Conservation (phyloP, 2,329 filamentous ascomycete species). For the Colletotrichum sp. region DNA sequence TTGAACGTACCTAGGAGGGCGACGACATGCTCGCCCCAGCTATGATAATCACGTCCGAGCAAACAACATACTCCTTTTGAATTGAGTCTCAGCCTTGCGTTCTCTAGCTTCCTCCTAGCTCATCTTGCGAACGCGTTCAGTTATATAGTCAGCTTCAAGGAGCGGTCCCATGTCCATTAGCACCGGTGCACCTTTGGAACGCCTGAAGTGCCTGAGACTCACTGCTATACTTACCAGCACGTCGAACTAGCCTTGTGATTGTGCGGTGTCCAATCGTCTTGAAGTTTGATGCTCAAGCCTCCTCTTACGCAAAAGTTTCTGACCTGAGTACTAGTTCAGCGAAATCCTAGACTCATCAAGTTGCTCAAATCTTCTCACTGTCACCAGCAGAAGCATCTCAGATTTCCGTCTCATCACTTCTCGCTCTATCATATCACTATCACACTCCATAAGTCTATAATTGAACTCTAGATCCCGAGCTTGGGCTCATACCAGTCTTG, state of each 20-base stretch:
- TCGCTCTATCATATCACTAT: constrained; percentile 37
- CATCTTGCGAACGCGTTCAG: neutral
- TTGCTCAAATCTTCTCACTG: neutral
- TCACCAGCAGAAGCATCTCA: neutral
- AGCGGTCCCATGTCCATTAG: neutral
- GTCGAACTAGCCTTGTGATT: neutral
- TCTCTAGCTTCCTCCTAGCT: neutral
- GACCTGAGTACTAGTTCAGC: neutral
- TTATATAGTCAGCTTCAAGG: neutral
- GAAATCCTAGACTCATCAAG: neutral
- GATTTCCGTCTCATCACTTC: neutral
- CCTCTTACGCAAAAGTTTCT: neutral
- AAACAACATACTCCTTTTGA: neutral
- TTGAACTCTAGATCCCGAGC: constrained; percentile 38
- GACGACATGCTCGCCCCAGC: neutral
- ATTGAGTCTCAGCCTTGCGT: neutral
- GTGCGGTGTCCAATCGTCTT: neutral
- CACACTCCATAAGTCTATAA: constrained; percentile 40
- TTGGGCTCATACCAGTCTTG: constrained; percentile 41
- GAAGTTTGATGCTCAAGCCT: neutral
- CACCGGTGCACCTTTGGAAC: neutral
- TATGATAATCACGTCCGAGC: neutral
- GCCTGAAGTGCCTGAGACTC: neutral
- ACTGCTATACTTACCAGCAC: neutral
- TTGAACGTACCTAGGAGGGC: neutral